Evolutionary conservation across 768 basidiomycete species (phyloP).

Genomic region (Russula sp.): DNA sequence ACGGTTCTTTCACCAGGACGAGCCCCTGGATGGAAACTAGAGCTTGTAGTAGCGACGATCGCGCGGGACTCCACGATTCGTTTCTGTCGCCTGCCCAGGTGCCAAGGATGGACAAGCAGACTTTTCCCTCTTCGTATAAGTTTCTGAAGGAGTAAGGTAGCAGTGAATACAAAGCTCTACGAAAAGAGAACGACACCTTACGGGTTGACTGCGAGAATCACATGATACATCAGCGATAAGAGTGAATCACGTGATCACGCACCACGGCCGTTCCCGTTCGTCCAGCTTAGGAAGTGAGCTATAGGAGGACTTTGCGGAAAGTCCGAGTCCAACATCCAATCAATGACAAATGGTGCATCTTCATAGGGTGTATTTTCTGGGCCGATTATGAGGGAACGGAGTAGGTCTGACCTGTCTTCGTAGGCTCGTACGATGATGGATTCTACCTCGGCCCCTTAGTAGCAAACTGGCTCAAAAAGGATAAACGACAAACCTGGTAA

Average conservation of each 20-base stretch:
- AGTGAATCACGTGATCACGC: slow-evolving; percentile 26
- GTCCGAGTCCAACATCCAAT: slow-evolving; percentile 83
- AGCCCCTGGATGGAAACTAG: slow-evolving; percentile 92
- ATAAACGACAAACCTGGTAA: slow-evolving; percentile 59
- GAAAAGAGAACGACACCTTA: slow-evolving; percentile 35
- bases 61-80: slow-evolving; percentile 80
- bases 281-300: slow-evolving; percentile 92
- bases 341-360: slow-evolving; percentile 92
- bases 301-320: slow-evolving; percentile 79
- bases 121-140: slow-evolving; percentile 93
- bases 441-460: slow-evolving; percentile 39
- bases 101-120: slow-evolving; percentile 85
- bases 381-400: slow-evolving; percentile 86
- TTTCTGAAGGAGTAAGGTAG: slow-evolving; percentile 43
- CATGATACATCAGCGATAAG: not conserved
- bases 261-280: slow-evolving; percentile 89
- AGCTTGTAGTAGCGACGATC: slow-evolving; percentile 86
- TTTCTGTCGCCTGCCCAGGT: slow-evolving; percentile 88
- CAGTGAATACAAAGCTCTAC: not conserved
- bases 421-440: slow-evolving; percentile 86
- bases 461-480: not conserved
- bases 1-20: slow-evolving; percentile 91
- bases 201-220: slow-evolving; percentile 57
- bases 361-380: slow-evolving; percentile 94
- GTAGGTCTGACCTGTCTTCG: slow-evolving; percentile 82